A percentile compares a stretch with the other conserved stretches of the same genome.
Conservation (phyloP, 2,329 filamentous ascomycete genomes). For the Trichoderma atrobrunneum region DNA sequence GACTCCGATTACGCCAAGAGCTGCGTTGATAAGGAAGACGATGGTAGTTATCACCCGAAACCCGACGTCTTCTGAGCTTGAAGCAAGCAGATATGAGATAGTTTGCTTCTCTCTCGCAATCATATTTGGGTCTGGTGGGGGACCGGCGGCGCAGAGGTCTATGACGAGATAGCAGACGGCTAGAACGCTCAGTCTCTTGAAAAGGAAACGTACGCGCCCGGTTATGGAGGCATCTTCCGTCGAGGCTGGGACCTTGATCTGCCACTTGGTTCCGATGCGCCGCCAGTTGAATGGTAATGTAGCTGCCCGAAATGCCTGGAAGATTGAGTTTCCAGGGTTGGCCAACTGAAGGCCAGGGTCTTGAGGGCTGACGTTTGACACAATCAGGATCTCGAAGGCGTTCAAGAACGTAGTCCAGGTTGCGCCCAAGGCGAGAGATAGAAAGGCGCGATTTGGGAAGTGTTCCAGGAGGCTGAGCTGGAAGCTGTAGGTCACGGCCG, state of each 20-base stretch:
- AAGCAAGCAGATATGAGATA: background rate
- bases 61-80: background rate
- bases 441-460: background rate
- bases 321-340: background rate
- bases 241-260: background rate
- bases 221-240: background rate
- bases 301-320: background rate
- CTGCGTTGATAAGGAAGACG: background rate
- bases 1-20: background rate
- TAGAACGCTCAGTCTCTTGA: background rate
- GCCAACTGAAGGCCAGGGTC: background rate
- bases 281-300: conserved; percentile 2
- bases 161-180: background rate
- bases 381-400: background rate
- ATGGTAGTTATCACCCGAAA: background rate
- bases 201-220: background rate
- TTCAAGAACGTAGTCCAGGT: background rate
- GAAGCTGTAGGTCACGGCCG: background rate
- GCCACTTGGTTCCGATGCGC: conserved; percentile 3
- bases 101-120: background rate
- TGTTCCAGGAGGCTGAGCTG: background rate
- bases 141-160: background rate
- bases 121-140: background rate
- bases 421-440: background rate
- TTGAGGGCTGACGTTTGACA: background rate